Evolutionary conservation across 768 basidiomycete species (phyloP).

Genomic region (Candolleomyces aberdarensis): DNA sequence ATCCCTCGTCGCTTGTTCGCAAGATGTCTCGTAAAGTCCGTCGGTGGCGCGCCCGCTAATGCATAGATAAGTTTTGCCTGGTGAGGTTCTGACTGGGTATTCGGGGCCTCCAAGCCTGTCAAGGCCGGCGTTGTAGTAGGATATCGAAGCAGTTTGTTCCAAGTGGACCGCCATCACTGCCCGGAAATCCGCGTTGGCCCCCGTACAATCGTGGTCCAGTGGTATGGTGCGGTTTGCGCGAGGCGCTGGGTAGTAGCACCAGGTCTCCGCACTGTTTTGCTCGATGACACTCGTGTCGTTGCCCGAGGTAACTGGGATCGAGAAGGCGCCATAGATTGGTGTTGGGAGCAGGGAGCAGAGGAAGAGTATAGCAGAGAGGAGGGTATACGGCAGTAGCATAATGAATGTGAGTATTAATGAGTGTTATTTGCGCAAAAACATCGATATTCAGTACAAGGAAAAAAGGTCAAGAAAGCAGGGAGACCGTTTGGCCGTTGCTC

Average conservation of each 20-base stretch:
- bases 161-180: not conserved
- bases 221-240: not conserved
- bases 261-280: not conserved
- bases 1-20: not conserved
- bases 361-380: not conserved
- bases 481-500: too few species aligned
- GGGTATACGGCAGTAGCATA: not conserved
- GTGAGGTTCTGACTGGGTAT: not conserved
- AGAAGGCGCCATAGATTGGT: not conserved
- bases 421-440: not conserved
- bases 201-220: not conserved
- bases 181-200: not conserved
- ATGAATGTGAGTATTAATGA: not conserved
- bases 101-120: not conserved
- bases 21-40: not conserved
- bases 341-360: not conserved
- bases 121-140: not conserved
- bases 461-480: not conserved
- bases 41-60: not conserved
- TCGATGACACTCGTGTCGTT: not conserved
- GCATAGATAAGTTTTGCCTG: not conserved
- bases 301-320: not conserved
- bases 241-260: conserved; percentile 1
- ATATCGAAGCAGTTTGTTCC: not conserved
- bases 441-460: not conserved